A percentile compares a stretch with the other conserved stretches of the same genome.
phyloP scores from a whole-genome alignment of 495 filamentous ascomycete species.

The Aspergillus panamensis region DNA sequence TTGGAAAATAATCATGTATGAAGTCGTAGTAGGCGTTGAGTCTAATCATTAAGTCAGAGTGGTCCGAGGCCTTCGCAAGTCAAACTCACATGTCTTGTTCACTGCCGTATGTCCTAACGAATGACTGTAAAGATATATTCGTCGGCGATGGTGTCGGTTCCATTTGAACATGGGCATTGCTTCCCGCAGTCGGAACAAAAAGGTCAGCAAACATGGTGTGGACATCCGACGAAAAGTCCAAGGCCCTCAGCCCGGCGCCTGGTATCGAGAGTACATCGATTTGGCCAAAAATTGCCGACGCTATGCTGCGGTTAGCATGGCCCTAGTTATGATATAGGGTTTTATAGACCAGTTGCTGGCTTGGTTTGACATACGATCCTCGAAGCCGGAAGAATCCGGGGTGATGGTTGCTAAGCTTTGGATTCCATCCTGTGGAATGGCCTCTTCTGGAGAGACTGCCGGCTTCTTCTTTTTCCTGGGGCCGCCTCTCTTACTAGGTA shows the following conservation, averaged over 20 bases:
- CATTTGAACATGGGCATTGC: conserved; percentile 29
- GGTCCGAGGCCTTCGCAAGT: background rate
- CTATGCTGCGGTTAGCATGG: conserved; percentile 21
- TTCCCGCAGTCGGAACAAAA: conserved; percentile 27
- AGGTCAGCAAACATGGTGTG: conserved; percentile 38
- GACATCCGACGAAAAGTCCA: conserved; percentile 39
- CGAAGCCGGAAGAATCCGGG: conserved; percentile 26
- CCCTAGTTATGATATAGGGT: background rate
- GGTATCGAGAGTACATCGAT: conserved; percentile 45
- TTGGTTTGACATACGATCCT: conserved; percentile 32
- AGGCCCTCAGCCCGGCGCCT: conserved; percentile 40
- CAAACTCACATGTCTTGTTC: conserved; percentile 42
- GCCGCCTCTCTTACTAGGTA: conserved; percentile 56
- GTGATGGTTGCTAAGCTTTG: background rate
- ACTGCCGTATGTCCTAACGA: conserved; percentile 42
- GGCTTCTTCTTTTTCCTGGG: conserved; percentile 47
- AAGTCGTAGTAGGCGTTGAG: conserved; percentile 59
- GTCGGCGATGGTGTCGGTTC: conserved; percentile 34
- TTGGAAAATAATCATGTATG: conserved; percentile 57
- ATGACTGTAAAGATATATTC: conserved; percentile 24
- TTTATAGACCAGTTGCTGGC: background rate
- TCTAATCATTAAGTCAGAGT: conserved; percentile 35
- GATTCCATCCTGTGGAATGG: conserved; percentile 11
- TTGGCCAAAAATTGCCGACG: conserved; percentile 39
- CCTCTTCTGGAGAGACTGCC: conserved; percentile 25